A percentile compares a stretch with the other conserved stretches of the same genome.
Conservation (phyloP, 176 grass and related monocot genomes). For the Tillandsia leiboldiana region DNA sequence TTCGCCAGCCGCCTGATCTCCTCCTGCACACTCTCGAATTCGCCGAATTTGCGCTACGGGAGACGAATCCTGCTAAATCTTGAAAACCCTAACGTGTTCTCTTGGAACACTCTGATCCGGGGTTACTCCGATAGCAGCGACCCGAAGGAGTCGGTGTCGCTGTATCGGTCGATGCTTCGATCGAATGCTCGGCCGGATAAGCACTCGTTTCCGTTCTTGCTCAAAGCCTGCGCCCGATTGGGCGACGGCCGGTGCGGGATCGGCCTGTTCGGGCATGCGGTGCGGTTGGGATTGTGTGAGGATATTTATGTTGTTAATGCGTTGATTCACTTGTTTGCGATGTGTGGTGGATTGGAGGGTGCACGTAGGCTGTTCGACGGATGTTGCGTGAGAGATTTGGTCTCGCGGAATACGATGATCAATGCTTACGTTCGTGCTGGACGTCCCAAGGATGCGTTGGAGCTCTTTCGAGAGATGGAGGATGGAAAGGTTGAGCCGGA, state of each 20-base stretch:
- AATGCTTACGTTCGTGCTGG: conserved; percentile 31
- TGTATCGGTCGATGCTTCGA: conserved; percentile 16
- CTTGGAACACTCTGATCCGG: conserved; percentile 11
- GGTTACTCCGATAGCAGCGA: not conserved
- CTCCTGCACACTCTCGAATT: not conserved
- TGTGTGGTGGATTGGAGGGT: not conserved
- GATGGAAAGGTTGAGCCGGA: conserved; percentile 15
- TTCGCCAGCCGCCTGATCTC: conserved; percentile 11
- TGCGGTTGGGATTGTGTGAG: not conserved
- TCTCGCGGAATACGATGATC: conserved; percentile 8
- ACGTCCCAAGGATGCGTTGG: conserved; percentile 21
- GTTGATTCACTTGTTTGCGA: not conserved
- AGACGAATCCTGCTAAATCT: not conserved
- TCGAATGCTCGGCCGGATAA: conserved; percentile 13
- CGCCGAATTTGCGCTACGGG: not conserved
- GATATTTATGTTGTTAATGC: conserved; percentile 13
- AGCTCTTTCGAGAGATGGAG: conserved; percentile 36
- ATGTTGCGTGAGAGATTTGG: conserved; percentile 6
- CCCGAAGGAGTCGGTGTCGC: not conserved
- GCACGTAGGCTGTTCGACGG: conserved; percentile 1
- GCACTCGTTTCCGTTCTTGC: conserved; percentile 2
- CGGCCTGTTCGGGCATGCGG: conserved; percentile 3
- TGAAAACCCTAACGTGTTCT: not conserved
- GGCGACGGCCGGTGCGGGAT: not conserved
- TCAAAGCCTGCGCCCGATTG: conserved; percentile 13